phyloP scores from a whole-genome alignment of 2,329 filamentous ascomycete genomes.

The Monosporascus ibericus region DNA sequence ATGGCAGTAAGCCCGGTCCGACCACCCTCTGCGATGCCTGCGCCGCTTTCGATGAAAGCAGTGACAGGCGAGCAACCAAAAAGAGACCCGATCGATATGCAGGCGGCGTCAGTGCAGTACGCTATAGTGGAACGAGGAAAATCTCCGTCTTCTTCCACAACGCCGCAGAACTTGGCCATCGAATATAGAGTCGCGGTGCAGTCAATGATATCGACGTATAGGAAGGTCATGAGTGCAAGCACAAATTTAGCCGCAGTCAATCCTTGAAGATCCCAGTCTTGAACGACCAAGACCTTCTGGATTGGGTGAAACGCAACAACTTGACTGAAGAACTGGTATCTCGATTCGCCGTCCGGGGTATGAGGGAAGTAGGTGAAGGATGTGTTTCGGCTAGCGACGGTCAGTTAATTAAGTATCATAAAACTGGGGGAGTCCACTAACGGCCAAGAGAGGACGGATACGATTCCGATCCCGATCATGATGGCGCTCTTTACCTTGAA shows the following conservation, averaged over 20 bases:
- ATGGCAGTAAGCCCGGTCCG: conserved; percentile 68
- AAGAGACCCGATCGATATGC: conserved; percentile 65
- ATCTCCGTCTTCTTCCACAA: conserved; percentile 64
- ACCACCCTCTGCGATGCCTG: conserved; percentile 70
- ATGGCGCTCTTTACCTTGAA: conserved; percentile 72
- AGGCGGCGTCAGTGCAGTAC: conserved; percentile 65
- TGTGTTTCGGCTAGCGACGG: conserved; percentile 49
- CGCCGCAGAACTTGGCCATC: conserved; percentile 71
- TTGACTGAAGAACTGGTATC: conserved; percentile 67
- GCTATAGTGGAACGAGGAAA: conserved; percentile 82
- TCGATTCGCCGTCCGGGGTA: conserved; percentile 54
- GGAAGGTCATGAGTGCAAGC: conserved; percentile 68
- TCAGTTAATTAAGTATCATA: conserved; percentile 7
- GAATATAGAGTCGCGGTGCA: conserved; percentile 72
- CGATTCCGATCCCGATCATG: conserved; percentile 64
- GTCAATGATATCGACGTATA: conserved; percentile 76
- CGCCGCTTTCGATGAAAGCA: conserved; percentile 69
- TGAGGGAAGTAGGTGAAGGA: conserved; percentile 68
- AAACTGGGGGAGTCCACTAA: conserved; percentile 30
- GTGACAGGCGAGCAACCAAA: conserved; percentile 67
- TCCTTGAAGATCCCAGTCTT: conserved; percentile 58
- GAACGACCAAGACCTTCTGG: conserved; percentile 51
- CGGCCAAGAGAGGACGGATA: conserved; percentile 72
- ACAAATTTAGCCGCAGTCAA: conserved; percentile 56
- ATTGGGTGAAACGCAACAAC: conserved; percentile 69